These are phyloP conservation scores for Annona cherimola DNA, from an alignment of 164 flowering plant genomes.

Conservation along the genomic window DNA sequence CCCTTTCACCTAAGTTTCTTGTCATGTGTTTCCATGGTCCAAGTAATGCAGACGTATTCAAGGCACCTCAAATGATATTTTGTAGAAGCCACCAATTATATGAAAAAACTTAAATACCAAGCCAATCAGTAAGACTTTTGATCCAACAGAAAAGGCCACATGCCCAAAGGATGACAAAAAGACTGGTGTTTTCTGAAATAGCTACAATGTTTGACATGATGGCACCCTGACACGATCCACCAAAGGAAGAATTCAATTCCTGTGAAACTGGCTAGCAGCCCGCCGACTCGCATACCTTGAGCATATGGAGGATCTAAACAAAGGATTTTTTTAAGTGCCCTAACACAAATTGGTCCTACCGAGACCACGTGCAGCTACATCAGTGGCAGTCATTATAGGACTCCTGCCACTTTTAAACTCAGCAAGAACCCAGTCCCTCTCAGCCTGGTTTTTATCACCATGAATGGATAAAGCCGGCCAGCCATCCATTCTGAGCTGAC, in stretches of 20 bases:
- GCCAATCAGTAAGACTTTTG: constrained; percentile 15
- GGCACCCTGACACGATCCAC: constrained; percentile 25
- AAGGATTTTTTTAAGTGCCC: constrained; percentile 25
- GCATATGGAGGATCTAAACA: constrained; percentile 27
- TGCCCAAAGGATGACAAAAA: background rate
- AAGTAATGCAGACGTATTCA: background rate
- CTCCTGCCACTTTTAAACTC: constrained; percentile 97
- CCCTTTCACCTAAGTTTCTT: background rate
- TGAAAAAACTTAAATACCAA: constrained; percentile 11
- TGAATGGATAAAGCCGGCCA: constrained; percentile 98
- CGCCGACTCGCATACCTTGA: constrained; percentile 58
- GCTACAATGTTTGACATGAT: constrained; percentile 5
- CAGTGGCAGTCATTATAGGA: constrained; percentile 98
- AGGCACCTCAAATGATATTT: constrained; percentile 10
- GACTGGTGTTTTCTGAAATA: background rate
- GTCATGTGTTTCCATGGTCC: background rate
- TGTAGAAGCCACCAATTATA: constrained; percentile 3
- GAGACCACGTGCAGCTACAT: constrained; percentile 99
- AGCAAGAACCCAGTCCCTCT: constrained; percentile 94
- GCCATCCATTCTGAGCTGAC: constrained; percentile 93
- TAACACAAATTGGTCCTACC: constrained; percentile 83
- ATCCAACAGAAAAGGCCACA: constrained; percentile 10
- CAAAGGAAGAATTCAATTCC: constrained; percentile 42
- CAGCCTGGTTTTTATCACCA: constrained; percentile 94
- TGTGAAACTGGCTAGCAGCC: constrained; percentile 87